phyloP scores from a whole-genome alignment of 2,329 filamentous ascomycete genomes.

The Trichoderma sp. region DNA sequence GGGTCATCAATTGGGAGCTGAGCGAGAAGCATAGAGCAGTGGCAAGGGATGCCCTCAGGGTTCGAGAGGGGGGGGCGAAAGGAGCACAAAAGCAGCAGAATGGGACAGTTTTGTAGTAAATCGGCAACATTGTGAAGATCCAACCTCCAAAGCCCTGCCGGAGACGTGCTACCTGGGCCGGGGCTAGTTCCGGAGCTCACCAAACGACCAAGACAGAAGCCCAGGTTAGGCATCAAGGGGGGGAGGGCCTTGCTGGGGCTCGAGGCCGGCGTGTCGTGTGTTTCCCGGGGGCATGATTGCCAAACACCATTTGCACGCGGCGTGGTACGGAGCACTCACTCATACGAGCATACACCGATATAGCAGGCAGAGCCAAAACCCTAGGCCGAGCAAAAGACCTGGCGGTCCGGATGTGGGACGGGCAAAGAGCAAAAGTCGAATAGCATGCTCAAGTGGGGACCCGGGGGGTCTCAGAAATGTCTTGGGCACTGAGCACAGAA shows the following conservation, averaged over 20 bases:
- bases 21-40: conserved; percentile 13
- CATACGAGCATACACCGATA: conserved; percentile 27
- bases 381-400: conserved; percentile 26
- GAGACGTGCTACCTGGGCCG: conserved; percentile 24
- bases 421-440: conserved; percentile 18
- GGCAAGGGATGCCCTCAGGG: conserved; percentile 19
- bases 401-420: conserved; percentile 27
- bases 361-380: conserved; percentile 23
- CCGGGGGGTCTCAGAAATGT: conserved; percentile 23
- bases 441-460: conserved; percentile 23
- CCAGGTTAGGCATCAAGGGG: conserved; percentile 37
- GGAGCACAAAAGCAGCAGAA: conserved; percentile 14
- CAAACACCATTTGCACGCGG: conserved; percentile 27
- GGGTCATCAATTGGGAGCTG: conserved; percentile 15
- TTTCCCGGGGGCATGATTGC: conserved; percentile 27
- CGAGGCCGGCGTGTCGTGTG: conserved; percentile 30
- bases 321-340: conserved; percentile 28
- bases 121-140: conserved; percentile 29
- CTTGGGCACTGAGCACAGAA: conserved; percentile 26
- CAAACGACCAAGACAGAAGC: conserved; percentile 33
- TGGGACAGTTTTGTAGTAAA: conserved; percentile 28
- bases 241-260: conserved; percentile 30
- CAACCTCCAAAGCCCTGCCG: conserved; percentile 26
- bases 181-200: conserved; percentile 27
- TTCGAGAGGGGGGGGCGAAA: conserved; percentile 4